Conservation (phyloP, 352 stramenopile genomes). For the Pythium scleroteichum region DNA sequence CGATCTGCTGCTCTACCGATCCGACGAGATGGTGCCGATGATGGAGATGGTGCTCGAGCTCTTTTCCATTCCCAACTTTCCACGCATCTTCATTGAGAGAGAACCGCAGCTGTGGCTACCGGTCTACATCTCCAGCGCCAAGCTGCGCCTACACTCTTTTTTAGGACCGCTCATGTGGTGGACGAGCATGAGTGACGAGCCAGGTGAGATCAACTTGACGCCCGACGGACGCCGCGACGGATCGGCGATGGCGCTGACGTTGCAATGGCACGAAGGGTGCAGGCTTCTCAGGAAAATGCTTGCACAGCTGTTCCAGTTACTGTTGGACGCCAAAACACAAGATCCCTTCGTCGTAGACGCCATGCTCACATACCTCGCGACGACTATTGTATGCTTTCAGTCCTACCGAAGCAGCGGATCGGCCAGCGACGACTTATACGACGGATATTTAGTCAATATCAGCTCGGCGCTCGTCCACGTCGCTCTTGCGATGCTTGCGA, state of each 20-base stretch:
- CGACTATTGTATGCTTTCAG: constrained; percentile 30
- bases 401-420: constrained; percentile 49
- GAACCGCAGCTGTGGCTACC: constrained; percentile 37
- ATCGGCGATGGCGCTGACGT: constrained; percentile 34
- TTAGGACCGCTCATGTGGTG: constrained; percentile 66
- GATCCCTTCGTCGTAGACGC: constrained; percentile 56
- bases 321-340: constrained; percentile 38
- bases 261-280: constrained; percentile 58
- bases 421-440: constrained; percentile 47
- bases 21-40: constrained; percentile 38
- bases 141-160: constrained; percentile 42
- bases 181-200: constrained; percentile 67
- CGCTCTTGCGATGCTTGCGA: constrained; percentile 38
- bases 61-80: constrained; percentile 35
- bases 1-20: constrained; percentile 58
- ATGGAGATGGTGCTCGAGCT: constrained; percentile 50
- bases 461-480: constrained; percentile 47
- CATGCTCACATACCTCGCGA: constrained; percentile 60
- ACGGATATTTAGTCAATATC: constrained; percentile 75
- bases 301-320: constrained; percentile 32
- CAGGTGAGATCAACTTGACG: constrained; percentile 45
- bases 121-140: constrained; percentile 40
- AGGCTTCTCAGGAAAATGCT: constrained; percentile 30
- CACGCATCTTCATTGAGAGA: constrained; percentile 35
- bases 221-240: constrained; percentile 24